Base-by-base conservation (phyloP, 495 filamentous ascomycete species). In the Penicillium diatomitis region DNA sequence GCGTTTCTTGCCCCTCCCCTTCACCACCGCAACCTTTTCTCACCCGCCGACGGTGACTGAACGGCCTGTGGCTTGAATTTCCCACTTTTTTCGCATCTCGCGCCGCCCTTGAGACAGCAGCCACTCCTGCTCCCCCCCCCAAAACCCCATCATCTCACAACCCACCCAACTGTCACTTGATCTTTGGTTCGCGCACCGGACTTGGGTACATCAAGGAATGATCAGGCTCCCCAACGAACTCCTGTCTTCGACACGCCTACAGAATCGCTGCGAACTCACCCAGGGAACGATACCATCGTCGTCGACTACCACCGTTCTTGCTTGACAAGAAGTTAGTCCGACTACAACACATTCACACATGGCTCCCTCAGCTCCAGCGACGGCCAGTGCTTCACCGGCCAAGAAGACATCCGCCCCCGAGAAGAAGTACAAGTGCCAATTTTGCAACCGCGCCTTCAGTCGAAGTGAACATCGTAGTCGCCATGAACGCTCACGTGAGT, bases 351-450 rank as follows among this genome's bases (percentile, higher is more conserved):
- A 27, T 7, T 8, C 32, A 60, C 60, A 70, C 53, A 75, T 73
- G 71, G 66, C 66, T 64, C 70, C 70, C 47, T 68, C 60, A 51
- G 84, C 84, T 74, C 78, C 83, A 54, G 79, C 74, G 71, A 76
- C 81, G 63, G 83, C 77, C 71, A 80, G 80, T 68, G 67, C 66
- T 60, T 68, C 73, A 50, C 70, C 74, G 58, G 65, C 74, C 47
- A 76, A 77, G 63, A 81, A 82, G 60, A 75, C 85, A 51, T 75
- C 77, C 33, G 74, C 79, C 40, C 87, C 90, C 38, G 90, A 96
- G 74, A 88, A 90, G 75, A 96, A 95, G 70, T 98, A 98, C 81
- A 96, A 97, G 70, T 98, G 92, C 73, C 88, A 95, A 77, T 98
- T 96, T 70, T 98, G 92, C 76, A 88, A 86, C 68, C 81, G 92